A percentile compares a stretch with the other conserved stretches of the same genome.
Conservation (phyloP, 352 stramenopile species). For the Pythium sukuiense region DNA sequence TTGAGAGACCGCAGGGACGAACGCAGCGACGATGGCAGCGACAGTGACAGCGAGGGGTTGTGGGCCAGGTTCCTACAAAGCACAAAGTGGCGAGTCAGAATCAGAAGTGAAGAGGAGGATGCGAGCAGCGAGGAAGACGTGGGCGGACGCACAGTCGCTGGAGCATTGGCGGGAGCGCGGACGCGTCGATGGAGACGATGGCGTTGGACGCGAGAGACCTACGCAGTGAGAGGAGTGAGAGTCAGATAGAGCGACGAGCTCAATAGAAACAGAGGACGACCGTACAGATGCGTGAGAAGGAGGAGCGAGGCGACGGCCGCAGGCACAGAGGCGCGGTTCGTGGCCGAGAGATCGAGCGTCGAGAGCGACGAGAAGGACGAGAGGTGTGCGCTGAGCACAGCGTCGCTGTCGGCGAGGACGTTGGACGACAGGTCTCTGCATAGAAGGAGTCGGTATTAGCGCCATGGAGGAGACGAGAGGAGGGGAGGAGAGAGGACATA, state of each 20-base stretch:
- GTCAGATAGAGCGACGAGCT: neutral
- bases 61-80: constrained; percentile 9
- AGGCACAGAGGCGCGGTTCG: constrained; percentile 8
- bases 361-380: neutral
- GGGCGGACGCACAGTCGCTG: constrained; percentile 17
- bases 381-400: neutral
- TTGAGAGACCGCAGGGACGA: constrained; percentile 10
- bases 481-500: neutral
- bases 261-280: neutral
- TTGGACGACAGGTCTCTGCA: constrained; percentile 25
- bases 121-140: neutral
- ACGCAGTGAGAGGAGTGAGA: neutral
- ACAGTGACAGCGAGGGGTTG: constrained; percentile 10
- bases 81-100: neutral
- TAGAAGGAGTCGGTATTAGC: neutral
- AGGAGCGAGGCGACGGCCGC: neutral
- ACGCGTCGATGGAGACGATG: constrained; percentile 1
- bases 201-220: constrained; percentile 22
- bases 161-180: constrained; percentile 6
- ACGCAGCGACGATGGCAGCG: neutral
- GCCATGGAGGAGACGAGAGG: too few relatives aligned
- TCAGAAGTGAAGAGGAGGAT: neutral
- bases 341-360: constrained; percentile 22
- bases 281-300: constrained; percentile 20
- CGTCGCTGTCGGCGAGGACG: constrained; percentile 1